Base-by-base conservation (phyloP, 148 eudicot genomes). In the Heliosperma pusillum region DNA sequence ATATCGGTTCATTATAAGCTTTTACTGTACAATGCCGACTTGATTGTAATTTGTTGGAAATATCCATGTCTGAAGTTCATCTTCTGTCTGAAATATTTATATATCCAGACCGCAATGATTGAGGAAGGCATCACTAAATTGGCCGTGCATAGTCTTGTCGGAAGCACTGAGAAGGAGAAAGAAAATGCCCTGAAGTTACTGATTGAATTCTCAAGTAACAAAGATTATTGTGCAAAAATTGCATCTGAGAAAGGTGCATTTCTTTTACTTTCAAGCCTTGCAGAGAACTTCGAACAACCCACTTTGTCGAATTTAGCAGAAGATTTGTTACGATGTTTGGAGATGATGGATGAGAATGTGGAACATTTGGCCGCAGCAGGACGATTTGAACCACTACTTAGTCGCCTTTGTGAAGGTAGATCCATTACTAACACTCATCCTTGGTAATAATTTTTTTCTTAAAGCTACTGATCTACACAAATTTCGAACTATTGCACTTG, bases 161-260 rank as follows among this genome's bases (percentile, higher is more conserved):
- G 93, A 68, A 85, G 82, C 71, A 77, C 79, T 33, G 93, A 87
- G 77, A 80, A 77, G 76, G 91, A 89, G 81, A 89, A 71, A 69
- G 90, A 87, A 77, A 73, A 5, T 68, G 93, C 89, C 50, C 84
- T 89, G 72, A 87, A 80, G 84, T 71, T 89, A 79, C 76, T 89
- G 80, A 73, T 85, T n/a, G 86, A 85, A 55, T 78, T 89, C 70
- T 84, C 90, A 65, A 76, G 45, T 29, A 85, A 84, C 64, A 82
- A 85, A 75, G 77, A 85, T 69, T 83, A 82, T 56, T 86, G 90
- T 79, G 77, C 66, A 25, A 85, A 86, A 66, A 80, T 89, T 81
- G 90, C 90, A 69, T 87, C 86, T 73, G 93, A 87, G 70, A 89
- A 89, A 82, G 93, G 93, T 22, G 90, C 89, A 25, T 76, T 85